Base-by-base conservation (phyloP, 768 basidiomycete genomes). In the Crucibulum laeve region DNA sequence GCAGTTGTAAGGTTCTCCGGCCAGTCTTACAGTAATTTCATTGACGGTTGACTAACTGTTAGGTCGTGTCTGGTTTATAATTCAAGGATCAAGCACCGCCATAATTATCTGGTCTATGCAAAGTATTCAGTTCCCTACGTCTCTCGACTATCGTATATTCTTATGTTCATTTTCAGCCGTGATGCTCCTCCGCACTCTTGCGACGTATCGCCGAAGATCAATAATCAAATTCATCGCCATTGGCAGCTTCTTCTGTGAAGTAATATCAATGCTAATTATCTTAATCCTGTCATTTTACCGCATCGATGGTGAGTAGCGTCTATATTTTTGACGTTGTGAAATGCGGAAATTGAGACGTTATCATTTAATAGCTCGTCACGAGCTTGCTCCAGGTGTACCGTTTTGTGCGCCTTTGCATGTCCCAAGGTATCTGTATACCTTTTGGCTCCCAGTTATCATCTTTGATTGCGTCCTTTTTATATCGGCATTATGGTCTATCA, bases 61-160 rank as follows among this genome's bases (percentile, higher is more conserved):
- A 62, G 61, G 59, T 37, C 43, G 37, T 3, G 37, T 21, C 11
- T 54, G 55, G 51, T 49, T 58, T 18, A 43, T 40, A 21, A 15
- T 55, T 15, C 56, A 59, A 39, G 51, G 38, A 14, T 59, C 54
- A 46, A 42, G 45, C 7, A 56, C 51, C 0, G 55, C 46, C 15
- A 25, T 55, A 21, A 35, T 62, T 18, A 38, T 62, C 5, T 62
- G 60, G 56, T 52, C 56, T 4, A 54, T 55, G 50, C 59, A 64
- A 50, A 52, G 61, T 61, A 32, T 35, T 57, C 15, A n/a, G 19
- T 25, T 21, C n/a, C 17, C 22, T 5, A 23, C 18, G 2, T 4
- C 11, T 25, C 37, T 26, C 7, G 19, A 10, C 17, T 30, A 14
- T 23, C 10, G 10, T 13, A 10, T 14, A 25, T 4, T n/a, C 3